phyloP scores from a whole-genome alignment of 306 rosid genomes.

The apple (Malus domestica) region ASM211411v1 NC_041793.1:44170001-44170500 shows the following conservation, averaged over 20 bases:
- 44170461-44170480: not conserved
- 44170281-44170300: not conserved
- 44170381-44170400: not conserved
- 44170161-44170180: too few species aligned
- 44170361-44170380: not conserved
- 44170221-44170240: not conserved
- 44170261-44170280: not conserved
- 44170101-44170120: too few species aligned
- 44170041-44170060: too few species aligned
- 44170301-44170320: not conserved
- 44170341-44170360: not conserved
- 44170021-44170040: too few species aligned
- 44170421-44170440: not conserved
- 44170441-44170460: not conserved
- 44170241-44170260: not conserved
- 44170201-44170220: not conserved
- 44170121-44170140: too few species aligned
- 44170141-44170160: not conserved
- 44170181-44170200: not conserved
- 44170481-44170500: too few species aligned
- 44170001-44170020: too few species aligned
- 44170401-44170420: not conserved
- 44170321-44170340: not conserved
- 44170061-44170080: too few species aligned
- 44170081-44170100: too few species aligned